Evolutionary conservation across 1,139 yeast genomes (phyloP).

Genomic region (Candida sp.): DNA sequence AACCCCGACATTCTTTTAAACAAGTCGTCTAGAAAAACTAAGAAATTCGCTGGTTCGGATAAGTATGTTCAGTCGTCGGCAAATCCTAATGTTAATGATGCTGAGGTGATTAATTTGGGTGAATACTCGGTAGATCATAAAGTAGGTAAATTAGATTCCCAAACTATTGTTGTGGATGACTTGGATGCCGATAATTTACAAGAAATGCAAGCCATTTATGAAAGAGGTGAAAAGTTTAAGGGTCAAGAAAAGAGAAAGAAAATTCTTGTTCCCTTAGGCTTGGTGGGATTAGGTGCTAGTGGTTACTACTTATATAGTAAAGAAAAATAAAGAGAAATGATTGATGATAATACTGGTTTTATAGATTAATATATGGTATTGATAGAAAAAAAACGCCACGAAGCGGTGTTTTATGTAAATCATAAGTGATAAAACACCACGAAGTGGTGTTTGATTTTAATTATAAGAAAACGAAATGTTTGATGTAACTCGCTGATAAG

Average conservation of each 20-base stretch:
- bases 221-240: constrained; percentile 4
- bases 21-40: constrained; percentile 12
- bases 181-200: constrained; percentile 35
- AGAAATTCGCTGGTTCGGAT: constrained; percentile 39
- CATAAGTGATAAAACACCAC: too few relatives aligned
- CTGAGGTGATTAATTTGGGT: constrained; percentile 37
- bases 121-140: constrained; percentile 38
- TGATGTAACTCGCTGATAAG: too few relatives aligned
- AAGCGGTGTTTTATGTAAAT: too few relatives aligned
- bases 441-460: background rate
- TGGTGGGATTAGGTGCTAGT: constrained; percentile 22
- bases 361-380: too few relatives aligned
- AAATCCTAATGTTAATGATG: constrained; percentile 40
- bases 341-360: background rate
- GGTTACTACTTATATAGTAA: constrained; percentile 14
- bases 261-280: constrained; percentile 12
- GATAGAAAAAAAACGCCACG: background rate
- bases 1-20: constrained; percentile 10
- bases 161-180: constrained; percentile 34
- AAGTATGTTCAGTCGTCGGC: constrained; percentile 41
- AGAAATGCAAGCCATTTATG: constrained; percentile 4
- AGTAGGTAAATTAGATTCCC: constrained; percentile 23
- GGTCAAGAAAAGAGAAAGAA: constrained; percentile 10
- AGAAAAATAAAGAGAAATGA: background rate
- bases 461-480: too few relatives aligned